Evolutionary conservation across 805 yeast species (phyloP).

Genomic region (Monosporozyma solicola): DNA sequence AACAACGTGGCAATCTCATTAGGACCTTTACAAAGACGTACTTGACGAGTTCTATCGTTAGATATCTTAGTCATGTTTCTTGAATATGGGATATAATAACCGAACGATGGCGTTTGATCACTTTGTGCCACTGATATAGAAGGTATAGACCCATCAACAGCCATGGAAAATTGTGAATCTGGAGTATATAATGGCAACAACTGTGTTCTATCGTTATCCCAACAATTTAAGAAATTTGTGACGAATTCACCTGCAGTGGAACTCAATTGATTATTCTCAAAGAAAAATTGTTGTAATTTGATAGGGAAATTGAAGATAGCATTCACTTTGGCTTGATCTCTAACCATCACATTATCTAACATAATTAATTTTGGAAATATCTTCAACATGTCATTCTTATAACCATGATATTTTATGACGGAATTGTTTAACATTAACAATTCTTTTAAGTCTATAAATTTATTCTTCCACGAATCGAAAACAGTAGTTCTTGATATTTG

Average conservation of each 20-base stretch:
- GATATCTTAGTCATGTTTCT: constrained; percentile 64
- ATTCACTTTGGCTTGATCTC: constrained; percentile 59
- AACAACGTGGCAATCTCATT: constrained; percentile 56
- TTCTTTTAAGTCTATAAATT: constrained; percentile 65
- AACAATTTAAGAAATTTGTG: constrained; percentile 61
- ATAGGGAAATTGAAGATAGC: constrained; percentile 49
- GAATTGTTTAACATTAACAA: constrained; percentile 76
- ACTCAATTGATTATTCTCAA: constrained; percentile 68
- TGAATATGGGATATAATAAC: constrained; percentile 61
- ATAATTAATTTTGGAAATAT: constrained; percentile 73
- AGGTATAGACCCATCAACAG: constrained; percentile 67
- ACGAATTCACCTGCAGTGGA: constrained; percentile 68
- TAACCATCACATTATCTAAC: constrained; percentile 66
- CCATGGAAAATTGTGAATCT: constrained; percentile 76
- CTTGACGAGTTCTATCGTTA: constrained; percentile 43
- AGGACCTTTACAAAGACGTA: constrained; percentile 59
- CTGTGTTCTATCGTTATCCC: constrained; percentile 74
- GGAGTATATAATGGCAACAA: constrained; percentile 66
- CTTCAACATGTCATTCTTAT: constrained; percentile 54
- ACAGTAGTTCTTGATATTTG: constrained; percentile 47
- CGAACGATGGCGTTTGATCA: constrained; percentile 41
- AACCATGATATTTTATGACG: constrained; percentile 38
- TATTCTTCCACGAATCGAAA: constrained; percentile 69
- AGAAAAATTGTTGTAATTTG: constrained; percentile 55
- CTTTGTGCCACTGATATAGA: constrained; percentile 28